Percentiles rank a stretch among this genome's conserved stretches.
phyloP scores from a whole-genome alignment of 805 yeast genomes.

The Metschnikowia shivogae region DNA sequence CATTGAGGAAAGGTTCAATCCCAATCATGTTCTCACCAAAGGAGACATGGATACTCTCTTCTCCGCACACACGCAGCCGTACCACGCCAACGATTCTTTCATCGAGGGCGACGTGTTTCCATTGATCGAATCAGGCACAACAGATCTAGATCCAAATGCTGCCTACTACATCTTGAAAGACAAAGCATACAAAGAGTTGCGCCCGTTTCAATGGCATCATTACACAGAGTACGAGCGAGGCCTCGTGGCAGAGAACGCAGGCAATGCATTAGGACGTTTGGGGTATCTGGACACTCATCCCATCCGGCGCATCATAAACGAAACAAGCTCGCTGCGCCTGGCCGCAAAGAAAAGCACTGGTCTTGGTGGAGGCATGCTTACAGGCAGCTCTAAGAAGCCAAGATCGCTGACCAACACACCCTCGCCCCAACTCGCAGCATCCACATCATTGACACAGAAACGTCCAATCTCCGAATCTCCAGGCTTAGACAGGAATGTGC shows the following conservation, averaged over 20 bases:
- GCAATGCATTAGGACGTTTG: conserved; percentile 37
- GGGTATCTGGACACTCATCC: conserved; percentile 45
- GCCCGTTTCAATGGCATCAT: conserved; percentile 35
- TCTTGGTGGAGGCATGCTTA: conserved; percentile 26
- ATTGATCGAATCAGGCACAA: conserved; percentile 10
- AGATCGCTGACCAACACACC: conserved; percentile 3
- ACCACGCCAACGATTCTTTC: conserved; percentile 29
- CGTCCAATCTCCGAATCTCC: conserved; percentile 24
- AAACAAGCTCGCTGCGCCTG: conserved; percentile 5
- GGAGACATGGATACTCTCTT: conserved; percentile 19
- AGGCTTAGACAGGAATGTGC: conserved; percentile 9
- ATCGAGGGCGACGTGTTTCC: conserved; percentile 27
- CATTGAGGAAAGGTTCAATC: conserved; percentile 8
- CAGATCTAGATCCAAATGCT: conserved; percentile 7
- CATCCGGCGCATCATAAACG: conserved; percentile 30
- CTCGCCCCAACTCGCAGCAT: conserved; percentile 7
- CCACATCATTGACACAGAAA: conserved; percentile 6
- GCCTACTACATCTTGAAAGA: conserved; percentile 30
- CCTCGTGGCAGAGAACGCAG: conserved; percentile 30
- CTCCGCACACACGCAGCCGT: conserved; percentile 27
- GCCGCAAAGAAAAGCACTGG: conserved; percentile 16
- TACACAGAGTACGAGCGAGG: conserved; percentile 30
- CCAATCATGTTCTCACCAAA: conserved; percentile 7
- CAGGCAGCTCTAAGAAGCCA: conserved; percentile 15
- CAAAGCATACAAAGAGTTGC: conserved; percentile 37